Evolutionary conservation across 257 asterid genomes (phyloP), one percentile per base, ranked within the genome.

Genomic region (Datura wrightii): DNA sequence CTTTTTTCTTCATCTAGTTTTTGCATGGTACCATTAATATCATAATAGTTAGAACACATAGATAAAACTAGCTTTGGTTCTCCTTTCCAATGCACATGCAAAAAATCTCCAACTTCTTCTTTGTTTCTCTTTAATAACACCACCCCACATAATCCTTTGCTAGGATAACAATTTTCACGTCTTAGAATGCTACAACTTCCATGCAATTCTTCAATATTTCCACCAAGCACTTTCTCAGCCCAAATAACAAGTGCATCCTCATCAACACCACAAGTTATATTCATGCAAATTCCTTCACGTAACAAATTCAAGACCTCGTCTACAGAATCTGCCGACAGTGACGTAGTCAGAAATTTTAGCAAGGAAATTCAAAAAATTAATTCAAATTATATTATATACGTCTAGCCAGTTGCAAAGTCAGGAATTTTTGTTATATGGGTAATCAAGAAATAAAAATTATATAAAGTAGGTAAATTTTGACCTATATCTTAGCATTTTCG

Each of bases 41-140:
- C 87, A 52, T 67, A 84, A 69, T 86, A 91, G 60, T 86, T 86
- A 31, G 93, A 82, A 54, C 93, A 91, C 83, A 85, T 79, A 0
- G 80, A 78, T 15, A 88, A 14, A 8, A 88, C 66, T 54, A 54
- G 2, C 11, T 84, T 85, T 1, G 90, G 88, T 11, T 74, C 86
- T 83, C 91, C 93, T 78, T 71, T 85, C 89, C 91, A 85, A 44
- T 84, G 83, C 11, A 84, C 46, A 37, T 80, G 83, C 79, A 81
- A 5, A 31, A 58, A 44, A 3, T 42, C 79, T 8, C 65, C 65
- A 60, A 65, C 16, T 34, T 10, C 69, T 44, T 83, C 83, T 65
- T 76, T 48, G 24, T 16, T 44, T 39, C 82, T 69, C 53, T n/a
- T 76, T 46, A 83, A 58, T 42, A 63, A 50, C 31, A 24, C 31